Base-by-base conservation (phyloP, 768 basidiomycete genomes). In the Mycena indigotica region DNA sequence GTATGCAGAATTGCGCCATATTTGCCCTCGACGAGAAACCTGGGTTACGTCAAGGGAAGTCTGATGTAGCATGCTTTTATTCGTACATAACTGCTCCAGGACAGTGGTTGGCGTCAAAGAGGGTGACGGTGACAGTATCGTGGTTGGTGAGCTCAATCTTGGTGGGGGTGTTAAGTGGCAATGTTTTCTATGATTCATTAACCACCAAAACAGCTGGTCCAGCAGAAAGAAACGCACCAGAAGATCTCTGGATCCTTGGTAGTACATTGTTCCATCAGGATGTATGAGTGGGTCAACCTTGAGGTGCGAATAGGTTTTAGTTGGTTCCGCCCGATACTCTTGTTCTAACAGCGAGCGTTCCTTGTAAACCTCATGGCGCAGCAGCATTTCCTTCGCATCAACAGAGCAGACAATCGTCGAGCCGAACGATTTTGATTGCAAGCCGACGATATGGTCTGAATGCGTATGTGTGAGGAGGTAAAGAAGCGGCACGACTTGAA, bases 101-200 rank as follows among this genome's bases (percentile, higher is more conserved):
- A 68, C 95, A 97, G 69, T 98, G 95, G 66, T 97, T 97, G 0
- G 95, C 95, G 66, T 95, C 91, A 6, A 97, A 71, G 10, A 90
- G 78, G 0, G 93, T 95, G 55, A 97, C 79, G 0, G 79, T 85
- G 10, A 96, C 87, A 3, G 68, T 70, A 63, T 87, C 82, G 6
- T 74, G 74, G 23, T 80, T 73, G 3, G 78, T 80, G 17, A 95
- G 69, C 30, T 86, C 82, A 28, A 87, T 77, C 28, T 68, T 56
- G 0, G 84, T 88, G 0, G 93, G 91, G 2, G 79, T 80, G 56
- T 93, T 79, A 52, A 90, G 66, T 0, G 84, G 82, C 41, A 90
- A 63, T 1, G 82, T 64, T 65, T 75, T 79, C 90, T 92, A 65
- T 4, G 38, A 8, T 30, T 19, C n/a, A 50, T 44, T 8, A 46